Base-by-base conservation (phyloP, 495 filamentous ascomycete genomes). In the Penicillium chermesinum region DNA sequence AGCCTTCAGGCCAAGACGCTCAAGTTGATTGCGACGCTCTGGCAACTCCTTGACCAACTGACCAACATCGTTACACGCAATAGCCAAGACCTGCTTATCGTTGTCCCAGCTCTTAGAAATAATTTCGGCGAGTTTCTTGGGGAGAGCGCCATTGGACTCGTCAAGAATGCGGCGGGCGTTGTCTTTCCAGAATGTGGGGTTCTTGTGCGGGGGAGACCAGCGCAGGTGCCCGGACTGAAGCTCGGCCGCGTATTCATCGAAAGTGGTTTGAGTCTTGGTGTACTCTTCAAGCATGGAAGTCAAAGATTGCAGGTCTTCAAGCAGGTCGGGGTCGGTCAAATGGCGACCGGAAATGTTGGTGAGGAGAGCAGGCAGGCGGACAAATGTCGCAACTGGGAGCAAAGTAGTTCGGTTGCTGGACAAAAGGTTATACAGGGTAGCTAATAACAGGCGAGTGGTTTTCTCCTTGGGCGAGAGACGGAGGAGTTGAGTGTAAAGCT, bases 381-480 rank as follows among this genome's bases (percentile, higher is more conserved):
- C 87, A 35, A 91, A 82, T 32, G 86, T 84, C 4, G 90, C 89
- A 20, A 83, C 80, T 14, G 89, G 88, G 16, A 96, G 82, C 36
- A 98, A 80, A 8, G 82, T 84, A 14, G 72, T 76, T 44, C 83
- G 85, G 68, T 96, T 96, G 43, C 66, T 65, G 6, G 71, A 70
- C 22, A 93, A 80, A 34, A 99, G 85, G 66, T 96, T 97, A 58
- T 83, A 75, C 33, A 99, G 76, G 15, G 89, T 95, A 14, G 89
- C 89, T 41, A 97, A 76, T 39, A 95, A 81, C 22, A 99, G 81
- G 3, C 94, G 83, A 0, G 93, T 96, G 0, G 90, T 96, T 72
- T 99, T 99, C 66, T 97, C 93, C 65, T 99, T 99, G 25, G 91
- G 90, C 3, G 93, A 95, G 12, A 95, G 73, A 21, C 89, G 84